Evolutionary conservation across 768 basidiomycete genomes (phyloP).

Genomic region (Cantharellus anzutake): DNA sequence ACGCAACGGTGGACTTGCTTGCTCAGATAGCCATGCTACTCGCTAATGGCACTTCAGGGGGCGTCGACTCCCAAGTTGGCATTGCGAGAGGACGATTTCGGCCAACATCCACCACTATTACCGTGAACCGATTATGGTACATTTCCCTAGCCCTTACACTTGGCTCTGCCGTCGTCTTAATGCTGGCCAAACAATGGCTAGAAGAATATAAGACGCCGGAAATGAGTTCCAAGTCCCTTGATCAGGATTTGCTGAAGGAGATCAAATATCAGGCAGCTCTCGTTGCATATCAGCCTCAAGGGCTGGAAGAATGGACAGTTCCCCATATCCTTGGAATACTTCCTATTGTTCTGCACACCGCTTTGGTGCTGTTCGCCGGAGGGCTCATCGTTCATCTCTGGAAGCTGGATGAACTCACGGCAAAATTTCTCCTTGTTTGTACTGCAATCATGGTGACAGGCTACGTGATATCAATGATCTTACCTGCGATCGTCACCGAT

Average conservation of each 20-base stretch:
- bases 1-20: background rate
- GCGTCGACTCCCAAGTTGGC: background rate
- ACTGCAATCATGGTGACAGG: background rate
- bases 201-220: background rate
- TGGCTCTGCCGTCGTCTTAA: background rate
- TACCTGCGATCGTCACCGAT: background rate
- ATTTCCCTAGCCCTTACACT: background rate
- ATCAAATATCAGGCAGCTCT: background rate
- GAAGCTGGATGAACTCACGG: background rate
- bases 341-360: background rate
- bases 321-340: background rate
- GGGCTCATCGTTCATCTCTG: background rate
- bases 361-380: background rate
- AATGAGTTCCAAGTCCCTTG: background rate
- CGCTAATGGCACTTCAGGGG: background rate
- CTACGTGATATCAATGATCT: background rate
- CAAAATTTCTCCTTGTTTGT: background rate
- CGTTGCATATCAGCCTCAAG: background rate
- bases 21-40: background rate
- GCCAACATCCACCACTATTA: background rate
- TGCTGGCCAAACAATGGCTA: background rate
- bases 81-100: background rate
- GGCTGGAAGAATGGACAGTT: background rate
- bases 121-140: background rate
- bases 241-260: background rate